phyloP scores from a whole-genome alignment of 106 monocot genomes.

The Acanthochlamys bracteata region DNA sequence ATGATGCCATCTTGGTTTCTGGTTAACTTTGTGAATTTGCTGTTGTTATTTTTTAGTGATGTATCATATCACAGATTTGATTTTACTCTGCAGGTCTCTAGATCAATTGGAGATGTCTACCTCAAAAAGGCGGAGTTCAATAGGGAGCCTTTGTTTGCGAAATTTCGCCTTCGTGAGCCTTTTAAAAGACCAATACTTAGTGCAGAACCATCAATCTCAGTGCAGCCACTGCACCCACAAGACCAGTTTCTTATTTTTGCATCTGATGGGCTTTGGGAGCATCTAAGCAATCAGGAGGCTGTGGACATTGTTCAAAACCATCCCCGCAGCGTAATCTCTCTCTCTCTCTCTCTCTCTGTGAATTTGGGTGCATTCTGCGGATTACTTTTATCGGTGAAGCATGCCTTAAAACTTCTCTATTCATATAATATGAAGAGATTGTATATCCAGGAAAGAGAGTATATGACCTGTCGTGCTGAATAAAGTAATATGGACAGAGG shows the following conservation, averaged over 20 bases:
- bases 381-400: too few relatives aligned
- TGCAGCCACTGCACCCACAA: conserved; percentile 49
- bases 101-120: conserved; percentile 73
- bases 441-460: too few relatives aligned
- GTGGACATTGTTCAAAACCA: conserved; percentile 61
- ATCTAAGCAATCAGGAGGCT: conserved; percentile 69
- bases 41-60: too few relatives aligned
- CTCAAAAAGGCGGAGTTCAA: conserved; percentile 61
- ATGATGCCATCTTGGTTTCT: too few relatives aligned
- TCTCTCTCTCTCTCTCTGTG: not conserved
- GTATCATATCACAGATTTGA: not conserved
- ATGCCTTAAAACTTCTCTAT: too few relatives aligned
- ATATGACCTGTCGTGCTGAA: too few relatives aligned
- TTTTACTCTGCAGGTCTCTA: conserved; percentile 41
- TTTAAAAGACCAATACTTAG: conserved; percentile 57
- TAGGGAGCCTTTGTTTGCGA: conserved; percentile 45
- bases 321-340: conserved; percentile 49
- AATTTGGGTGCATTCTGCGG: too few relatives aligned
- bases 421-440: too few relatives aligned
- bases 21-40: too few relatives aligned
- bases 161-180: conserved; percentile 63
- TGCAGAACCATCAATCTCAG: conserved; percentile 56
- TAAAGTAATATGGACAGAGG: too few relatives aligned
- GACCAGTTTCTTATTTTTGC: conserved; percentile 76
- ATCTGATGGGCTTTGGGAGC: conserved; percentile 85